These are phyloP conservation scores for Clavispora santaluciae DNA, from an alignment of 805 yeast species.

Conservation along the genomic window DNA sequence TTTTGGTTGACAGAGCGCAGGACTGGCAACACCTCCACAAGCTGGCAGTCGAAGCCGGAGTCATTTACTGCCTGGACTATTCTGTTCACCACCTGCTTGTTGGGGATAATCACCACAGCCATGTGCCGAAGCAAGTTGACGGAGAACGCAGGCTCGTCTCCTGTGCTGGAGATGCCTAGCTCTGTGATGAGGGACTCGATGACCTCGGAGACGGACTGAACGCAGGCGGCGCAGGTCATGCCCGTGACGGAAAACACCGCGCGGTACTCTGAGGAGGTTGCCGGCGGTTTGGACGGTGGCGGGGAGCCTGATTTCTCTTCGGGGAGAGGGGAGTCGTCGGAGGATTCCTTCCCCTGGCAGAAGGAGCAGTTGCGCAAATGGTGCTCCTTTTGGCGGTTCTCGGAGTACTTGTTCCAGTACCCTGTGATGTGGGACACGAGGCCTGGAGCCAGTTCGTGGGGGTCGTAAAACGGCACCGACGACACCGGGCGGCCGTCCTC, in stretches of 20 bases:
- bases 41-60: conserved; percentile 41
- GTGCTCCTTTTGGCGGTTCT: conserved; percentile 15
- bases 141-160: conserved; percentile 33
- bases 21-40: conserved; percentile 58
- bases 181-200: conserved; percentile 22
- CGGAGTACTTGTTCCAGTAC: conserved; percentile 13
- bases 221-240: conserved; percentile 41
- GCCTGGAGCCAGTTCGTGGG: conserved; percentile 2
- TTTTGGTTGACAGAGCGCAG: conserved; percentile 43
- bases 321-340: conserved; percentile 25
- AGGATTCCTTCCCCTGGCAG: conserved; percentile 29
- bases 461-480: not conserved
- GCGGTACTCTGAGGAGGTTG: conserved; percentile 33
- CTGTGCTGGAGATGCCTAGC: conserved; percentile 1
- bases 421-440: conserved; percentile 1
- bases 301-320: conserved; percentile 15
- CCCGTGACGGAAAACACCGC: conserved; percentile 52
- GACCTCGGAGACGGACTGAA: conserved; percentile 23
- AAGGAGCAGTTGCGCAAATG: conserved; percentile 40
- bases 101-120: conserved; percentile 49
- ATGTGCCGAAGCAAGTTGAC: conserved; percentile 50
- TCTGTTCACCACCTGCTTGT: conserved; percentile 41
- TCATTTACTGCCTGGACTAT: conserved; percentile 25
- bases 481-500: conserved; percentile 13
- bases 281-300: too few relatives aligned